Conservation (phyloP, 768 basidiomycete genomes). For the Leccinum rimulosum region DNA sequence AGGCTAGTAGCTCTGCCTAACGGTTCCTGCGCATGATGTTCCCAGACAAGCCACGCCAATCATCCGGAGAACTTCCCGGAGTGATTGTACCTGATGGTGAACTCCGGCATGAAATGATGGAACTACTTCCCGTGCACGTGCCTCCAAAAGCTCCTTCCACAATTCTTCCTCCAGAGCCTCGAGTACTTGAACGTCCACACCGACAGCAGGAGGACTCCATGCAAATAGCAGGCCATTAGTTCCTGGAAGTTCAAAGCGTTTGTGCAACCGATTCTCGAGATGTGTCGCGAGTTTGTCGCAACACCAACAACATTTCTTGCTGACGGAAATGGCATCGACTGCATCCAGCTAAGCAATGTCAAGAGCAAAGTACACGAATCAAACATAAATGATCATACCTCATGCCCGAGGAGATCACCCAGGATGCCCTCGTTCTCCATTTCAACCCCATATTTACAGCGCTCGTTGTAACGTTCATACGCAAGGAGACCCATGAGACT, state of each 20-base stretch:
- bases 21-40: background rate
- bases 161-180: background rate
- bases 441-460: background rate
- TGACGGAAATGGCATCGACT: background rate
- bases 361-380: background rate
- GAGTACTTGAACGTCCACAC: background rate
- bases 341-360: background rate
- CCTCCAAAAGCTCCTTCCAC: background rate
- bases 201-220: background rate
- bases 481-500: background rate
- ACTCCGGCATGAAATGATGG: background rate
- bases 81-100: background rate
- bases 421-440: background rate
- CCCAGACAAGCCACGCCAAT: background rate
- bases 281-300: background rate
- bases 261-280: background rate
- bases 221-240: background rate
- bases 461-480: background rate
- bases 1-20: background rate
- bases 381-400: background rate
- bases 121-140: background rate
- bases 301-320: background rate
- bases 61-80: background rate
- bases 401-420: background rate
- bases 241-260: background rate